Evolutionary conservation across 1,139 yeast species (phyloP).

Genomic region (Hyphopichia wangnamkhiaoensis): DNA sequence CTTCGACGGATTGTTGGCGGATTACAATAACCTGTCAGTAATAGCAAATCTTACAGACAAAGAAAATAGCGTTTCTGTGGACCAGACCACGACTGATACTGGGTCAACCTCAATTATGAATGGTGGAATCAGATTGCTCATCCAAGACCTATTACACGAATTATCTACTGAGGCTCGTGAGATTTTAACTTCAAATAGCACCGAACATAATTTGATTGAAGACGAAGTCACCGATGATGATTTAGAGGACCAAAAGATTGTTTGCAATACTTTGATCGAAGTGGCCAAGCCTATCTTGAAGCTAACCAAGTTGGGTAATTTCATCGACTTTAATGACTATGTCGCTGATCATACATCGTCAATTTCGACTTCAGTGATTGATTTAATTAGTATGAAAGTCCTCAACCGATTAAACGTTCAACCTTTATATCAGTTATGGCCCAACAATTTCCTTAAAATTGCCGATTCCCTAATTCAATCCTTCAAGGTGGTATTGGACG

Average conservation of each 20-base stretch:
- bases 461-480: conserved; percentile 15
- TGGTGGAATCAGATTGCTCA: conserved; percentile 22
- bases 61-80: neutral
- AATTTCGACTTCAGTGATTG: conserved; percentile 11
- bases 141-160: conserved; percentile 27
- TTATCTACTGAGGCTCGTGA: conserved; percentile 19
- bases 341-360: conserved; percentile 11
- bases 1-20: conserved; percentile 12
- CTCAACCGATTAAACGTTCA: conserved; percentile 21
- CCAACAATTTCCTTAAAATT: conserved; percentile 19
- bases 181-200: conserved; percentile 6
- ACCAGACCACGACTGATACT: neutral
- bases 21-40: conserved; percentile 2
- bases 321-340: conserved; percentile 20
- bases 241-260: conserved; percentile 16
- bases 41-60: conserved; percentile 1
- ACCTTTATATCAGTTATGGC: conserved; percentile 19
- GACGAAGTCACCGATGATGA: conserved; percentile 11
- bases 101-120: conserved; percentile 14
- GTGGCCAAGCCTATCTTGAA: conserved; percentile 23
- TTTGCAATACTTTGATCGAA: conserved; percentile 16
- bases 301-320: conserved; percentile 28
- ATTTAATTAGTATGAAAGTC: conserved; percentile 16
- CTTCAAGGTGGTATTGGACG: conserved; percentile 24
- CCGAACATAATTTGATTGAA: conserved; percentile 4